Percentiles rank a stretch among this genome's conserved stretches.
phyloP scores from a whole-genome alignment of 2,329 filamentous ascomycete species.

The Aspergillus jensenii region DNA sequence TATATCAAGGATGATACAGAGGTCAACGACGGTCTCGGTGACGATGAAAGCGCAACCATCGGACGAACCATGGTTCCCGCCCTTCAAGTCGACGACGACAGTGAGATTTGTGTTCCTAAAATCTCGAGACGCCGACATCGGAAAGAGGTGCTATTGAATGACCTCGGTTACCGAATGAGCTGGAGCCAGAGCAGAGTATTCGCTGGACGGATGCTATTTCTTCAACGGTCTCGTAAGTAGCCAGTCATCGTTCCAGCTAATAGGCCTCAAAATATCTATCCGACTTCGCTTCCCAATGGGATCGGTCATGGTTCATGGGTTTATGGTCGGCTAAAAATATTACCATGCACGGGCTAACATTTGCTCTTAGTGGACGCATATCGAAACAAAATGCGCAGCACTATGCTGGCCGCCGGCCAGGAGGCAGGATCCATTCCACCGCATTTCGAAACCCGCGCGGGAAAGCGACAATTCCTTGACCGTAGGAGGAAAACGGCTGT shows the following conservation, averaged over 20 bases:
- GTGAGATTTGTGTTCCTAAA: slow-evolving; percentile 72
- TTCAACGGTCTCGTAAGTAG: slow-evolving; percentile 84
- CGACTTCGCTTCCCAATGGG: neutral
- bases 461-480: slow-evolving; percentile 75
- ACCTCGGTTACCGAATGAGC: slow-evolving; percentile 90
- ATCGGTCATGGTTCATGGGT: neutral
- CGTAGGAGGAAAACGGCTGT: slow-evolving; percentile 23
- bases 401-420: slow-evolving; percentile 75
- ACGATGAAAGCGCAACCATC: slow-evolving; percentile 34
- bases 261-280: neutral
- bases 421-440: slow-evolving; percentile 72
- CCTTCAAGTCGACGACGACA: slow-evolving; percentile 66
- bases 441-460: slow-evolving; percentile 85
- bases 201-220: slow-evolving; percentile 78
- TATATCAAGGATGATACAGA: slow-evolving; percentile 72
- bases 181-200: slow-evolving; percentile 96
- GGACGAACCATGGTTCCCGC: slow-evolving; percentile 58
- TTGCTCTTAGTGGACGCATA: slow-evolving; percentile 78
- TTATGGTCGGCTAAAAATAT: neutral
- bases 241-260: neutral
- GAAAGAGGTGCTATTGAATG: slow-evolving; percentile 89
- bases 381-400: slow-evolving; percentile 82
- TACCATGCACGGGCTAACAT: neutral
- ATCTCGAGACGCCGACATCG: slow-evolving; percentile 68
- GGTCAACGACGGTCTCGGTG: slow-evolving; percentile 39